These are phyloP conservation scores for Podospora australis DNA, from an alignment of 495 filamentous ascomycete species.

Conservation along the genomic window DNA sequence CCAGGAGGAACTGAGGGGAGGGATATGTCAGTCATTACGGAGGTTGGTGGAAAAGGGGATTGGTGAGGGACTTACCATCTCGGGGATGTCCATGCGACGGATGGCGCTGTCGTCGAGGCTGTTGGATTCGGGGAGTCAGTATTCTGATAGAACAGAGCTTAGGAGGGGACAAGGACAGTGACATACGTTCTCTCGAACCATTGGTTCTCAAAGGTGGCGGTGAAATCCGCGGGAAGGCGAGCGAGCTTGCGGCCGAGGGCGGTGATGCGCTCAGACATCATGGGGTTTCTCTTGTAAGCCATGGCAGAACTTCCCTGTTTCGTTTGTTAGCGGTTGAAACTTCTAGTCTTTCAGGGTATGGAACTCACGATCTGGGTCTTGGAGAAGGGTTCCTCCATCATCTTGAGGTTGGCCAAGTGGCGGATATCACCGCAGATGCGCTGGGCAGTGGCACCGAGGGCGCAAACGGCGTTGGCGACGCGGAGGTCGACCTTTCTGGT, in stretches of 20 bases:
- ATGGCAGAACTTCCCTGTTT: slow-evolving; percentile 32
- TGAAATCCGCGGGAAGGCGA: slow-evolving; percentile 59
- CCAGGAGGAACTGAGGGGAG: slow-evolving; percentile 64
- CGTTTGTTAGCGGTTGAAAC: slow-evolving; percentile 2
- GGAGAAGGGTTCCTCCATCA: slow-evolving; percentile 92
- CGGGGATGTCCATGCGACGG: slow-evolving; percentile 57
- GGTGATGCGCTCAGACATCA: slow-evolving; percentile 82
- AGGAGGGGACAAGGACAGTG: no score
- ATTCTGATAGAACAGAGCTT: no score
- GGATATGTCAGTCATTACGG: slow-evolving; percentile 8
- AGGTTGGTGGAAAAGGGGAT: not conserved
- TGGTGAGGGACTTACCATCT: slow-evolving; percentile 31
- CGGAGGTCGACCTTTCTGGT: slow-evolving; percentile 71
- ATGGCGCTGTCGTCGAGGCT: slow-evolving; percentile 45
- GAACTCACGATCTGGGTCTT: slow-evolving; percentile 56
- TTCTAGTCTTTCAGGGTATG: not conserved
- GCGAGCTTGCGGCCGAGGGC: slow-evolving; percentile 64
- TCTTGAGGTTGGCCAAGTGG: slow-evolving; percentile 58
- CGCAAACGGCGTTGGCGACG: slow-evolving; percentile 71
- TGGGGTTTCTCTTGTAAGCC: slow-evolving; percentile 74
- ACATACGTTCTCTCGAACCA: slow-evolving; percentile 66
- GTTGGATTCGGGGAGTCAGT: not conserved
- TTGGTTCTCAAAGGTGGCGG: slow-evolving; percentile 74
- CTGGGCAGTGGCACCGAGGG: slow-evolving; percentile 77
- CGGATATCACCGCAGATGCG: slow-evolving; percentile 65